These are phyloP conservation scores for Sarocladium brachiariae DNA, from an alignment of 2,329 filamentous ascomycete genomes.

Conservation along the genomic window DNA sequence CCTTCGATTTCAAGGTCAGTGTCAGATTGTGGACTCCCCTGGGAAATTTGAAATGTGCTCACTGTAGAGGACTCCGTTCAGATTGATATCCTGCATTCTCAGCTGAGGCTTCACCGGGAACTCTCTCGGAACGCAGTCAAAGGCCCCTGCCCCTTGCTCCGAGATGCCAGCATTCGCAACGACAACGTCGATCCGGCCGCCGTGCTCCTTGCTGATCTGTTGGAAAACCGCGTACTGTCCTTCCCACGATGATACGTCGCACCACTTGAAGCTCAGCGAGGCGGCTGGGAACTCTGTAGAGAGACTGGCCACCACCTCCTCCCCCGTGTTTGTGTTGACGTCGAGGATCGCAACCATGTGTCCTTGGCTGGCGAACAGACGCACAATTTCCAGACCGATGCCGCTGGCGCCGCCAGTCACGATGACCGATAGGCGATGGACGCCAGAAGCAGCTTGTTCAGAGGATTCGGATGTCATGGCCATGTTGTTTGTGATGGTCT, in stretches of 20 bases:
- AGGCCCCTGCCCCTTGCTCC: not conserved
- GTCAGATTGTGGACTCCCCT: too few species aligned
- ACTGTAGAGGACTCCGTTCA: constrained; percentile 1
- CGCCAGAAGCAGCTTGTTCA: not conserved
- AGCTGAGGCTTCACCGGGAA: not conserved
- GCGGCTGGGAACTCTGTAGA: not conserved
- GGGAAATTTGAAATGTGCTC: not conserved
- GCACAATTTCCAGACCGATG: not conserved
- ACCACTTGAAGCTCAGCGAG: not conserved
- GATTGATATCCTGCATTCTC: constrained; percentile 1
- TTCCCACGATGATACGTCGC: constrained; percentile 2
- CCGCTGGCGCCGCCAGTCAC: constrained; percentile 1
- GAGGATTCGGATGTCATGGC: not conserved
- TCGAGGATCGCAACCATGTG: not conserved
- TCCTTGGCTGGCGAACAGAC: not conserved
- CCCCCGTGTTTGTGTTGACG: not conserved
- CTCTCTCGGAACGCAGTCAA: not conserved
- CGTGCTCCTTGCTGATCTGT: not conserved
- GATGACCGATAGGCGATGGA: not conserved
- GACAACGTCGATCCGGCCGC: not conserved
- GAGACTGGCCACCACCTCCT: not conserved
- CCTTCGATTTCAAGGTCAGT: too few species aligned
- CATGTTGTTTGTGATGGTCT: not conserved
- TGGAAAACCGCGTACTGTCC: constrained; percentile 1
- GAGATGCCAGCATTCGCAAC: not conserved